phyloP scores from a whole-genome alignment of 1,139 yeast species.

The Taiozyma sp. region DNA sequence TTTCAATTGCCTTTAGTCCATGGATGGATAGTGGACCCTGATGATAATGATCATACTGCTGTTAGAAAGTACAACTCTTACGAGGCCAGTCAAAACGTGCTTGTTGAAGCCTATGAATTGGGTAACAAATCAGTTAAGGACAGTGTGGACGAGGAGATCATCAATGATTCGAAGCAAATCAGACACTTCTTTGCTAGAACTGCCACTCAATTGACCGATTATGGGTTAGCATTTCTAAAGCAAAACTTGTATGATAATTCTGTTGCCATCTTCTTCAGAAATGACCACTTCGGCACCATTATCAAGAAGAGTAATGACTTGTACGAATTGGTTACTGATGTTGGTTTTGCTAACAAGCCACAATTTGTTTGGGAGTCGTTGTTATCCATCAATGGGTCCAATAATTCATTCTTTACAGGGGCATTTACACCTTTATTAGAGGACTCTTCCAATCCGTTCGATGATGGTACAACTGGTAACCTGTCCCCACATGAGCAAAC shows the following conservation, averaged over 20 bases:
- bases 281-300: conserved; percentile 79
- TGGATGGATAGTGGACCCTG: conserved; percentile 44
- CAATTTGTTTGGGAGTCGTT: conserved; percentile 76
- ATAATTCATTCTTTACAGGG: conserved; percentile 64
- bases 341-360: conserved; percentile 47
- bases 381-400: conserved; percentile 57
- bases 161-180: conserved; percentile 26
- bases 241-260: conserved; percentile 41
- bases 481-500: conserved; percentile 12
- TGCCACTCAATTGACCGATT: conserved; percentile 65
- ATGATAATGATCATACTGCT: conserved; percentile 27
- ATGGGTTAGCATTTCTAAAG: conserved; percentile 47
- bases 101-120: conserved; percentile 33
- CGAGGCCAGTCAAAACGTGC: conserved; percentile 39
- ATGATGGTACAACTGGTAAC: conserved; percentile 10
- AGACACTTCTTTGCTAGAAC: conserved; percentile 36
- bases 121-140: conserved; percentile 18
- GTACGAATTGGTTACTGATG: conserved; percentile 67
- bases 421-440: conserved; percentile 41
- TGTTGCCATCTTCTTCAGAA: conserved; percentile 70
- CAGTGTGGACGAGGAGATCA: conserved; percentile 20
- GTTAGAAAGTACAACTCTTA: conserved; percentile 36
- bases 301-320: conserved; percentile 47
- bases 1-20: conserved; percentile 44
- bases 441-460: conserved; percentile 16